Percentiles rank a stretch among this genome's conserved stretches.
Evolutionary conservation across 352 stramenopile species (phyloP).

Genomic region (Phytophthora cryptogea): DNA sequence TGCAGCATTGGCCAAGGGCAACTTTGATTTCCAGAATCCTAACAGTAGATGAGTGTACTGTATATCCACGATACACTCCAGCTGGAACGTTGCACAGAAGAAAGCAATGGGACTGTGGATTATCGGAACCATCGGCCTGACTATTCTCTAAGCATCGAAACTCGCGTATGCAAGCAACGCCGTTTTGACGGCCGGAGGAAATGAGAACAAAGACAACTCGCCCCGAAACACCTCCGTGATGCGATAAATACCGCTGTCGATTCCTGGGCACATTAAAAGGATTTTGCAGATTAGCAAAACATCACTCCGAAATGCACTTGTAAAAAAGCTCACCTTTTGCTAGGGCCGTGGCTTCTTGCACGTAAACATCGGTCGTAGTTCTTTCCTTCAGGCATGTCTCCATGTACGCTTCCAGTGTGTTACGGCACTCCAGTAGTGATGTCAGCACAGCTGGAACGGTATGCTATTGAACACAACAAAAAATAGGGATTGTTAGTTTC

Average conservation of each 20-base stretch:
- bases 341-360: slow-evolving; percentile 60
- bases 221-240: slow-evolving; percentile 72
- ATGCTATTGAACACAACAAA: slow-evolving; percentile 46
- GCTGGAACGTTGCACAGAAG: slow-evolving; percentile 10
- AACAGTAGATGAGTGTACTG: slow-evolving; percentile 9
- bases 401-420: slow-evolving; percentile 64
- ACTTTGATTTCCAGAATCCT: slow-evolving; percentile 43
- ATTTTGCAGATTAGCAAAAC: slow-evolving; percentile 7
- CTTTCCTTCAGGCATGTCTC: slow-evolving; percentile 75
- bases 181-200: slow-evolving; percentile 52
- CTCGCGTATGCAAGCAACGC: slow-evolving; percentile 50
- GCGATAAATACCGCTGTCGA: slow-evolving; percentile 82
- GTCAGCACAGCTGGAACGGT: slow-evolving; percentile 65
- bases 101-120: slow-evolving; percentile 20
- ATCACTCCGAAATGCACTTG: background rate
- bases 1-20: slow-evolving; percentile 40
- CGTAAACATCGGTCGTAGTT: slow-evolving; percentile 58
- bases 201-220: slow-evolving; percentile 61
- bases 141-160: slow-evolving; percentile 48
- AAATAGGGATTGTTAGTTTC: slow-evolving; percentile 8
- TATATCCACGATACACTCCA: background rate
- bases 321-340: slow-evolving; percentile 48
- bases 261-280: slow-evolving; percentile 36
- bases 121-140: slow-evolving; percentile 17
- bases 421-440: slow-evolving; percentile 73